Percentiles rank a stretch among this genome's conserved stretches.
Evolutionary conservation across 345 rosid genomes (phyloP).

Genomic region (Toxicodendron radicans): DNA sequence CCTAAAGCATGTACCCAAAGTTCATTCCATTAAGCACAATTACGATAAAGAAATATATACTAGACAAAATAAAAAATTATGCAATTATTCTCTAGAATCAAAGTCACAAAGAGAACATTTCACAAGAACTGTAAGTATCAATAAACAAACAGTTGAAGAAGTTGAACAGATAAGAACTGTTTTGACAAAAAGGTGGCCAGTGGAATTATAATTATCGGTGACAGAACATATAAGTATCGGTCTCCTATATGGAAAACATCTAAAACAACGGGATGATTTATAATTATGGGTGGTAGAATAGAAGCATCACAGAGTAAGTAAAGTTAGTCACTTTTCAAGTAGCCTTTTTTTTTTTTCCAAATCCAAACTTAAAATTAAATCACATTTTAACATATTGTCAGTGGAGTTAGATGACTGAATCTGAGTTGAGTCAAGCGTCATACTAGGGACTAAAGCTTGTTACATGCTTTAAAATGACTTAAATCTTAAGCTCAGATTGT

Average conservation of each 20-base stretch:
- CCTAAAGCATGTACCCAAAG: slow-evolving; percentile 41
- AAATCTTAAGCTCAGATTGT: no score
- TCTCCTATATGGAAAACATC: neutral
- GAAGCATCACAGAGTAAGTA: neutral
- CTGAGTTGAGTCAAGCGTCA: neutral
- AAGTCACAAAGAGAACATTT: no score
- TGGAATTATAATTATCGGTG: no score
- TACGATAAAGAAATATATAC: slow-evolving; percentile 6
- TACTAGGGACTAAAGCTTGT: neutral
- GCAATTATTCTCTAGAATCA: no score
- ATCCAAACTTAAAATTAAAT: neutral
- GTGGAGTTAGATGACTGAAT: neutral
- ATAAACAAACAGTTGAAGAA: neutral
- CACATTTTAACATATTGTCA: neutral
- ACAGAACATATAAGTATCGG: neutral
- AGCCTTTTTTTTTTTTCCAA: neutral
- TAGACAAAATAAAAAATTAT: slow-evolving; percentile 1
- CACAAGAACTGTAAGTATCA: no score
- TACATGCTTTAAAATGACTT: neutral
- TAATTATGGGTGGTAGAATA: neutral
- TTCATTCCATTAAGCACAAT: slow-evolving; percentile 13
- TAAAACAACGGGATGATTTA: neutral
- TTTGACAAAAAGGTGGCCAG: neutral
- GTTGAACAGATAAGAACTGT: neutral
- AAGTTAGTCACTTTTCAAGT: neutral